Evolutionary conservation across 2,329 filamentous ascomycete species (phyloP).

Genomic region (Cordyceps fumosorosea): DNA sequence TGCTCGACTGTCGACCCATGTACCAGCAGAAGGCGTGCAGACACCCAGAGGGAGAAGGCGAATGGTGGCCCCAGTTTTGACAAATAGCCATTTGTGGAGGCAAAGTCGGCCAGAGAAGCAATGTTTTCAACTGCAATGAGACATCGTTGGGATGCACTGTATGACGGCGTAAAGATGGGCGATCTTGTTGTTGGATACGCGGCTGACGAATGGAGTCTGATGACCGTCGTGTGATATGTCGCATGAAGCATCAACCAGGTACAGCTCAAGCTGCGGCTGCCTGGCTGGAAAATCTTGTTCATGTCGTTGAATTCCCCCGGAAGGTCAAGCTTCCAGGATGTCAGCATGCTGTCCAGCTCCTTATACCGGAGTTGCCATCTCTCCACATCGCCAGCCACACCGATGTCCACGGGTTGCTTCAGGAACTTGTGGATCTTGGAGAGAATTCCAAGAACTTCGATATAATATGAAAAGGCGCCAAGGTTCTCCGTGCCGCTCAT

Average conservation of each 20-base stretch:
- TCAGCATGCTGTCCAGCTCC: conserved; percentile 72
- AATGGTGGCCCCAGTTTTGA: conserved; percentile 82
- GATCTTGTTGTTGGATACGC: conserved; percentile 87
- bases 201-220: conserved; percentile 84
- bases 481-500: conserved; percentile 71
- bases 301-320: conserved; percentile 82
- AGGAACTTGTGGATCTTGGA: conserved; percentile 84
- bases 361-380: conserved; percentile 85
- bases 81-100: conserved; percentile 67
- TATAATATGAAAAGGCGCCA: conserved; percentile 82
- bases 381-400: conserved; percentile 75
- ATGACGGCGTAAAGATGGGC: conserved; percentile 83
- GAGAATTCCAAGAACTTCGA: conserved; percentile 81
- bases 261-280: conserved; percentile 65
- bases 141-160: conserved; percentile 76
- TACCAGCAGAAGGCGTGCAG: conserved; percentile 77
- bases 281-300: conserved; percentile 66
- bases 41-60: conserved; percentile 89
- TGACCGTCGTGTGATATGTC: conserved; percentile 83
- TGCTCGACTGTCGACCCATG: conserved; percentile 87
- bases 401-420: conserved; percentile 84
- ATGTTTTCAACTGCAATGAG: conserved; percentile 79
- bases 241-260: conserved; percentile 89
- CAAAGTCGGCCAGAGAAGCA: conserved; percentile 69
- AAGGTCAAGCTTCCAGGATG: conserved; percentile 76